Base-by-base conservation (phyloP, 768 basidiomycete species). In the Pisolithus microcarpus region DNA sequence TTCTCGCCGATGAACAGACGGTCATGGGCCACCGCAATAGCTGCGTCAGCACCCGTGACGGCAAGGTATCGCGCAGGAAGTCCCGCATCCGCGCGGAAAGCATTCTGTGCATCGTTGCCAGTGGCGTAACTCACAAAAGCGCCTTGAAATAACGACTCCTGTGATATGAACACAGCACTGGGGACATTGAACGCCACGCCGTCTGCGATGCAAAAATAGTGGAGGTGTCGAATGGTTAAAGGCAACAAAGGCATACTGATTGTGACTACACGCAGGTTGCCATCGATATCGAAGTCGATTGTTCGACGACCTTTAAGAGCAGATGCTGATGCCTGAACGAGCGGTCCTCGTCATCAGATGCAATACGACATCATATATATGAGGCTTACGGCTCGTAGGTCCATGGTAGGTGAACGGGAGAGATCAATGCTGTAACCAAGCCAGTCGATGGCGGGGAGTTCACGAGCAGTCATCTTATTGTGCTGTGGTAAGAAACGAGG, bases 351-450 rank as follows among this genome's bases (percentile, higher is more conserved):
- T 6, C 15, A 6, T 18, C 38, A 15, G 13, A 38, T 38, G 18
- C 28, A 38, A 38, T 38, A 6, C 11, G 15, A 8, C 38, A 38
- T 38, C 38, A 13, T 18, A 18, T 15, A 38, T 5, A 7, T 38
- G 15, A 28, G 28, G 28, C 52, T 36, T 51, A 51, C 52, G 9
- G 52, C 52, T 16, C 48, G 48, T 16, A 53, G 13, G 43, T 53
- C 52, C 40, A 53, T 45, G 26, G 52, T 53, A 15, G 52, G 36
- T 21, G 52, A 53, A 34, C 52, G 43, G n/a, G 52, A 53, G 7
- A 53, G 43, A 45, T 53, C 52, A 9, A 53, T 46, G n/a, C 49
- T 43, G 13, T 51, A 51, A 7, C 52, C 52, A 38, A 53, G 52
- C 52, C 52, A 53, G 13, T 53, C 43, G 5, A 51, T 51, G 4